Base-by-base conservation (phyloP, 129 eudicot genomes). In the Chrysanthemum makinoi region DNA sequence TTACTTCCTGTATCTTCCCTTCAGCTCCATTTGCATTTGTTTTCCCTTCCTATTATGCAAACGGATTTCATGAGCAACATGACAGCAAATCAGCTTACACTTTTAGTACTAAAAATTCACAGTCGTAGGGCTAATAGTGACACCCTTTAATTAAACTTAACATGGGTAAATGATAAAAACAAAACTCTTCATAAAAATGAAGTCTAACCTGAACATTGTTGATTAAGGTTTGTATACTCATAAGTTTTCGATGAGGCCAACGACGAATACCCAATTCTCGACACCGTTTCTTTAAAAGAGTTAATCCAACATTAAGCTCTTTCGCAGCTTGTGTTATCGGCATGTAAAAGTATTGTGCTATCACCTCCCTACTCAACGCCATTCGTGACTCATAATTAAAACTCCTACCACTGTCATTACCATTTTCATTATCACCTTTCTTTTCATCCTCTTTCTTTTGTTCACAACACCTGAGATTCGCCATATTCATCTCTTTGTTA, bases 201-300 rank as follows among this genome's bases (percentile, higher is more conserved):
- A 33, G 20, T 2, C 35, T 30, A 16, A 87, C 98, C 90, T 94
- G 88, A 44, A 94, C 95, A 72, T 90, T 94, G 48, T 71, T 84
- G 77, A 94, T 94, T 43, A 94, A 83, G 55, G 96, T 77, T 90
- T 86, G 87, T 39, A 94, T 84, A 82, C 98, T 94, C 88, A 76
- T 81, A 46, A 94, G 83, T 83, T 89, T 94, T 28, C 98, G 72
- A 61, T 87, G 97, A 7, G 98, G 98, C 98, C 98, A 94, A 50
- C 98, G 81, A 17, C 84, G 69, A 53, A 94, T 89, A 0, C 97
- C 97, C 79, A 90, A 75, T 30, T 89, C 90, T 5, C 98, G 77
- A 52, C 98, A 94, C 66, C 93, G 82, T 73, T 89, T 94, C 86
- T 94, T 94, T 70, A 94, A 53, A 12, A 87, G 79, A 2, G 98